Evolutionary conservation across 2,329 filamentous ascomycete genomes (phyloP), one percentile per base, ranked within the genome.

Genomic region (Arthrobotrys iridis): DNA sequence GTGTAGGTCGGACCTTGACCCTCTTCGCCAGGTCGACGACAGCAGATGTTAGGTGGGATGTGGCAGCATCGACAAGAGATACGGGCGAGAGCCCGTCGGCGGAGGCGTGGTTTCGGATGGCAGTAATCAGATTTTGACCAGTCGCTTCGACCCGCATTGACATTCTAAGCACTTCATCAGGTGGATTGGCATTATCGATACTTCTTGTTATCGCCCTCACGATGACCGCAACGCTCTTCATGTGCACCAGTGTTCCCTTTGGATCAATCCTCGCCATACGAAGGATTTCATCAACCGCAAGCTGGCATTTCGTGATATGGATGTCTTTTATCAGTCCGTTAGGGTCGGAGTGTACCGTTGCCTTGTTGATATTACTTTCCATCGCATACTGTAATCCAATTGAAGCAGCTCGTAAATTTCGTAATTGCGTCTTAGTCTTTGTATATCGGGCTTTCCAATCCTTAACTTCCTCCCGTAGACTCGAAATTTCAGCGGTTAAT

Each of bases 91-190:
- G 87, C 28, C 95, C 95, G 18, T 88, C 89, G 0, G 93, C 90
- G 8, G 88, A 87, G 33, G 91, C 90, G 82, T 95, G 97, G 80
- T 97, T 97, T 84, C 96, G 97, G 33, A 92, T 91, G 0, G 94
- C 93, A 1, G 94, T 98, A 80, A 98, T 97, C 70, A 99, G 85
- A 80, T 94, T 95, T 85, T 98, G 98, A 55, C 95, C 93, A 0
- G 94, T 96, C 1, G 91, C 90, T n/a, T 93, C 96, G 2, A 98
- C 91, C 71, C 90, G 90, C 57, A 88, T 87, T 82, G 92, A 96
- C 75, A 96, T 86, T 81, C 90, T 93, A 26, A 85, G 84, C 77
- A 89, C 88, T 77, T 90, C 85, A 77, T 88, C 87, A 37, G 85
- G 77, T 13, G 87, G 46, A 26, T 63, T 57, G 28, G 66, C 10